These are phyloP conservation scores for Achaetomiella virescens DNA, from an alignment of 495 filamentous ascomycete genomes.

Conservation along the genomic window DNA sequence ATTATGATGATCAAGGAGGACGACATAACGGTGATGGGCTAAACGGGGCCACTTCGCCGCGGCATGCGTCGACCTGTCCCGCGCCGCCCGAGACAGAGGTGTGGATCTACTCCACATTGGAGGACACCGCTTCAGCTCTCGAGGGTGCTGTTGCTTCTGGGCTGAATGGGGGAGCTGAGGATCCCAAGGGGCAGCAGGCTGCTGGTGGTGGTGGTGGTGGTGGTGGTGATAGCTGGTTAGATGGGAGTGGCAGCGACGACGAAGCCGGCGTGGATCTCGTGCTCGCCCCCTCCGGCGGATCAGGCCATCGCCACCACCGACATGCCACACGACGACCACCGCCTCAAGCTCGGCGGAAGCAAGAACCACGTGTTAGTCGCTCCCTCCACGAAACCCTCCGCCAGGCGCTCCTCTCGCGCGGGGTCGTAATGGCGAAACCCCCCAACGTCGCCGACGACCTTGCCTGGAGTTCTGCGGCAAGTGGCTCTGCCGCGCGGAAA, in stretches of 20 bases:
- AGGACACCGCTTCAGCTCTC: no score
- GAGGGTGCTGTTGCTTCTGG: no score
- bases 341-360: no score
- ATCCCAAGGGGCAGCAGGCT: no score
- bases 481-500: constrained; percentile 37
- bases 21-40: background rate
- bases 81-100: constrained; percentile 55
- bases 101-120: constrained; percentile 53
- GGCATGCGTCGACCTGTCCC: constrained; percentile 52
- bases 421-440: constrained; percentile 21
- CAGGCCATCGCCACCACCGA: background rate
- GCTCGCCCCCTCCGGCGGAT: background rate
- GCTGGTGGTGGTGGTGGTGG: background rate
- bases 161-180: no score
- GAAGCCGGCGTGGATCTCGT: background rate
- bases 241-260: background rate
- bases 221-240: no score
- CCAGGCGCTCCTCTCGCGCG: constrained; percentile 15
- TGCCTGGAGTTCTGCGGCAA: constrained; percentile 34
- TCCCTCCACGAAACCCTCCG: constrained; percentile 30
- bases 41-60: constrained; percentile 36
- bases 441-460: background rate
- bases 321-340: background rate
- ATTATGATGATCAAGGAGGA: constrained; percentile 11
- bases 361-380: no score